Evolutionary conservation across 805 yeast species (phyloP), one percentile per base, ranked within the genome.

Genomic region (Wickerhamomyces queroliae): DNA sequence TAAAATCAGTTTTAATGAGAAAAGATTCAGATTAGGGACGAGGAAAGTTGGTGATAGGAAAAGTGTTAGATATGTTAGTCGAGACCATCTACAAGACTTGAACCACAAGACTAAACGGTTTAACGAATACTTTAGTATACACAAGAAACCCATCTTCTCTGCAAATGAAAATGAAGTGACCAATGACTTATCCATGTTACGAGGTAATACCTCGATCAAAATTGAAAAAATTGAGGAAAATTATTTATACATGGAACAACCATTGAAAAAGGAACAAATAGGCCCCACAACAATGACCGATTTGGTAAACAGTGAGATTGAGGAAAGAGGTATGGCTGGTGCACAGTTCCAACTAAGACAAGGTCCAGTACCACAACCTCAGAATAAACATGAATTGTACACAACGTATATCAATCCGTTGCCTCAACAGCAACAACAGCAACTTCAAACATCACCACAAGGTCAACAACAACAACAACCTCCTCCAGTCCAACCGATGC

Each of bases 221-320:
- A 37, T 53, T 9, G 46, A 46, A 24, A 46, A 10, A 24, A 45
- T 47, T 21, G 56, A 53, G 30, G 49, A 50, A 3, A 46, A 52
- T 33, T 43, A 50, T 31, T 28, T 45, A 9, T 51, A 47, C 24
- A 19, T 42, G 36, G 54, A 50, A 33, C 46, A 46, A 28, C 52
- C 52, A 7, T 12, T 42, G 7, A 47, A 49, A 33, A 45, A 41
- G 29, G 28, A 16, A 3, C 6, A n/a, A 8, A 3, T 37, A 3
- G 41, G 42, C 2, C 52, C 53, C 18, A 48, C 57, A 11, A 54
- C 59, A 26, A 48, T 52, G 52, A 54, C 59, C 7, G 59, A 54
- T 24, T 31, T 54, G 17, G 56, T 54, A n/a, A 54, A 54, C 39
- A 30, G 33, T 12, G 55, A 51, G 33, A 33, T 54, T 25, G 54